Percentiles rank a stretch among this genome's conserved stretches.
These are phyloP conservation scores for Tardiomyces blankii DNA, from an alignment of 1,139 yeast genomes.

Conservation along the genomic window DNA sequence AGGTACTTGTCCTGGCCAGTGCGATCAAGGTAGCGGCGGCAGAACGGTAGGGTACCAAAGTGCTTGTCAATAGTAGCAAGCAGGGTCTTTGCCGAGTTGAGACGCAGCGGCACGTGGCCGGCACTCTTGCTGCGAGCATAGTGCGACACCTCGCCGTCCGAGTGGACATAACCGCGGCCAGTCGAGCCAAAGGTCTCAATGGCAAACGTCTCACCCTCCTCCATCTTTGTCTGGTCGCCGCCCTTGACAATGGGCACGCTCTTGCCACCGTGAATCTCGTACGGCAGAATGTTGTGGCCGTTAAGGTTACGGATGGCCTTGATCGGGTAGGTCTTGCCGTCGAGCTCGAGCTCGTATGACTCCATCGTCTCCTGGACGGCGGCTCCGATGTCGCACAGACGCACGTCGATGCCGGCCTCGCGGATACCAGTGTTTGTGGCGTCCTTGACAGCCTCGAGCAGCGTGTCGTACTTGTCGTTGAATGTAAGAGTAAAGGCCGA, in stretches of 20 bases:
- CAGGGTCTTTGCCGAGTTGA: conserved; percentile 58
- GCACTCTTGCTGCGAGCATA: conserved; percentile 56
- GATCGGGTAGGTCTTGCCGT: conserved; percentile 77
- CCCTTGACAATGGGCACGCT: conserved; percentile 92
- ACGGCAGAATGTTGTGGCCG: conserved; percentile 87
- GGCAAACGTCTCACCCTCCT: conserved; percentile 96
- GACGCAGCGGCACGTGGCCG: conserved; percentile 35
- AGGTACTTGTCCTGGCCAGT: conserved; percentile 87
- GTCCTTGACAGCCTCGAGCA: conserved; percentile 74
- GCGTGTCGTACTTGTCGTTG: conserved; percentile 69
- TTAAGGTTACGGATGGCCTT: conserved; percentile 85
- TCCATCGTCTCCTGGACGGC: conserved; percentile 97
- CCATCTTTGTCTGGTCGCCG: conserved; percentile 94
- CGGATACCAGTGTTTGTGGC: conserved; percentile 91
- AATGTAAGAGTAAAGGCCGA: conserved; percentile 92
- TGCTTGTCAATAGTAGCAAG: conserved; percentile 59
- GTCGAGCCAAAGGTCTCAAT: conserved; percentile 97
- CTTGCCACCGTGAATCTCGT: conserved; percentile 85
- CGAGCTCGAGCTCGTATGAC: conserved; percentile 80
- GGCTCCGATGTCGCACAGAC: conserved; percentile 91
- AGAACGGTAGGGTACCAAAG: conserved; percentile 93
- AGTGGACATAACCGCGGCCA: conserved; percentile 81
- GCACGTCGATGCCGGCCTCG: conserved; percentile 93
- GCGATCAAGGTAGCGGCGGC: conserved; percentile 88
- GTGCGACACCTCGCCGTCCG: conserved; percentile 91